phyloP scores from a whole-genome alignment of 148 eudicot species.

The Persicaria tinctoria region DNA sequence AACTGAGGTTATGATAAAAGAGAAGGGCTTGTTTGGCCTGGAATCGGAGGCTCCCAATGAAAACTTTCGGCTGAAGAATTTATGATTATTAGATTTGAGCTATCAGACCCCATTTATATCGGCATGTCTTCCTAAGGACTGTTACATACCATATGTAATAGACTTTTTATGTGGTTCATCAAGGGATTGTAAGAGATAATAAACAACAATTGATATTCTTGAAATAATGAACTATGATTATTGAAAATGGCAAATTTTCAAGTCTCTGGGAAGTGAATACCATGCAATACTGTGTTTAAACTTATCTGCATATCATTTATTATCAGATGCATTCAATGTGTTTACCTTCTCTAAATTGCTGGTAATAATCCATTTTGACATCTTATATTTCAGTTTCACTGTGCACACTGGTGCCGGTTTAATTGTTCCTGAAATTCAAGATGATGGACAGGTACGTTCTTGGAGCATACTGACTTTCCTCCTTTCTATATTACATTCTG shows the following conservation, averaged over 20 bases:
- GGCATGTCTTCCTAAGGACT: neutral
- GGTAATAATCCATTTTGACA: neutral
- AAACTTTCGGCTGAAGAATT: neutral
- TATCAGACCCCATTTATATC: neutral
- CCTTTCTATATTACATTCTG: neutral
- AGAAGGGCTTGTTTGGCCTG: neutral
- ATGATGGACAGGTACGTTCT: slow-evolving; percentile 62
- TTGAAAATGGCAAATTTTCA: neutral
- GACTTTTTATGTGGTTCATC: neutral
- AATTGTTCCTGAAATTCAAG: slow-evolving; percentile 92
- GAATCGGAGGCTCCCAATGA: neutral
- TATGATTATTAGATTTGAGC: neutral
- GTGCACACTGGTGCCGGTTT: slow-evolving; percentile 97
- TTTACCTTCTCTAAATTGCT: slow-evolving; percentile 7
- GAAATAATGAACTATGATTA: neutral
- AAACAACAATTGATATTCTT: neutral
- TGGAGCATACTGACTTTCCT: neutral
- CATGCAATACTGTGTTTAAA: neutral
- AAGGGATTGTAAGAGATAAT: neutral
- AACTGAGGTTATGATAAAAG: neutral
- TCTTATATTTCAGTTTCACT: slow-evolving; percentile 55
- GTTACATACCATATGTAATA: neutral
- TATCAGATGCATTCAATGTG: slow-evolving; percentile 6
- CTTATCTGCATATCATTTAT: neutral
- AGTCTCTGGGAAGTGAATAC: neutral